Conservation (phyloP, 495 filamentous ascomycete species). For the Cryomyces antarcticus region DNA sequence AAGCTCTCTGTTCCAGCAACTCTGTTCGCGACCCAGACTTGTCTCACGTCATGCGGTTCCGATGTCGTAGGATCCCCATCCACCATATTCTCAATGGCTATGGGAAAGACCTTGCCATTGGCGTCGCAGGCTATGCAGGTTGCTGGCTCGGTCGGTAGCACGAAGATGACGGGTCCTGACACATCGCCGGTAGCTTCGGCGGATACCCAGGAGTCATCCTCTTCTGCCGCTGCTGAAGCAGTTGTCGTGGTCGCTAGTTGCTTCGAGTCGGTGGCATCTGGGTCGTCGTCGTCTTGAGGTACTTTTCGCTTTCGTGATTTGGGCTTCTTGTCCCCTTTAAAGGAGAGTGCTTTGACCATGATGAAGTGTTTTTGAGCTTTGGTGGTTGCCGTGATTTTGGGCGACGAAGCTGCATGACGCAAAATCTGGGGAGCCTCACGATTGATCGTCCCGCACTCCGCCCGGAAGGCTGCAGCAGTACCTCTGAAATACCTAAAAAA, state of each 20-base stretch:
- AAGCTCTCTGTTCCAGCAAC: constrained; percentile 64
- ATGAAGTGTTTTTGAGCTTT: neutral
- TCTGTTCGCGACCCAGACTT: constrained; percentile 82
- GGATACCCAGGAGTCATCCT: constrained; percentile 79
- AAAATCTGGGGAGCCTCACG: too few relatives aligned
- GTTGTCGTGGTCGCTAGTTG: constrained; percentile 17
- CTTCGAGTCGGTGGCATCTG: constrained; percentile 19
- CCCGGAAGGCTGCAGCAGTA: too few relatives aligned
- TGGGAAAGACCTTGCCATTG: constrained; percentile 65
- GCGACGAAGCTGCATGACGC: too few relatives aligned
- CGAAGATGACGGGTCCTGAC: constrained; percentile 63
- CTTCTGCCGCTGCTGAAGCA: constrained; percentile 23
- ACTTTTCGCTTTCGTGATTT: constrained; percentile 66
- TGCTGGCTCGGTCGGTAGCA: constrained; percentile 46
- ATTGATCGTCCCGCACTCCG: too few relatives aligned
- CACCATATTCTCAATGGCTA: constrained; percentile 60
- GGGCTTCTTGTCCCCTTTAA: constrained; percentile 91
- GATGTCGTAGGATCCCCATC: constrained; percentile 58
- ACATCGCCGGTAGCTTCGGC: constrained; percentile 60
- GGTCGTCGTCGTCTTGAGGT: constrained; percentile 20
- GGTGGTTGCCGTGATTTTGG: too few relatives aligned
- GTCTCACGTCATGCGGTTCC: constrained; percentile 83
- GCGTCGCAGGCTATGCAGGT: constrained; percentile 66
- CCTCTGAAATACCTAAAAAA: too few relatives aligned
- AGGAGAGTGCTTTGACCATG: constrained; percentile 65